These are phyloP conservation scores for Linum tenue DNA, from an alignment of 345 rosid genomes.

Conservation along the genomic window DNA sequence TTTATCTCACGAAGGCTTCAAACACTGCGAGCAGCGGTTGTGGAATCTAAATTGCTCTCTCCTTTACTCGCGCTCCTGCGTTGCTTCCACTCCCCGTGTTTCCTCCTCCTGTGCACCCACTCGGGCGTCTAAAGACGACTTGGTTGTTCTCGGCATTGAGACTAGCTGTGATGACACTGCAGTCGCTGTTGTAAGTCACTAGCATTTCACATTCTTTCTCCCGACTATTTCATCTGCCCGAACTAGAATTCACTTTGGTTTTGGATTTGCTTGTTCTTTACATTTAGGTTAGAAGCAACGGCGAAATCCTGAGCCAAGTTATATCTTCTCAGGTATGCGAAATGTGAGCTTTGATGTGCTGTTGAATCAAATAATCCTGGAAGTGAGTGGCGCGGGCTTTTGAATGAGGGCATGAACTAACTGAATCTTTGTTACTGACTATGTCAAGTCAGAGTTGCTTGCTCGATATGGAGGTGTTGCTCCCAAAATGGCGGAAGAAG, in stretches of 20 bases:
- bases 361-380: not conserved
- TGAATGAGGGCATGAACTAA: slow-evolving; percentile 4
- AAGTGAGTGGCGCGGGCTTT: not conserved
- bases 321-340: slow-evolving; percentile 82
- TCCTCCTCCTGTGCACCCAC: not conserved
- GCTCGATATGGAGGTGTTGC: slow-evolving; percentile 88
- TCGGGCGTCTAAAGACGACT: slow-evolving; percentile 27
- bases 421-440: slow-evolving; percentile 1
- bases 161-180: slow-evolving; percentile 98
- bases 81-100: slow-evolving; percentile 8
- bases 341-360: not conserved
- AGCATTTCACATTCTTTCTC: not conserved
- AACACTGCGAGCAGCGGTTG: slow-evolving; percentile 9
- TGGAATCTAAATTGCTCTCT: slow-evolving; percentile 13
- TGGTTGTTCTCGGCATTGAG: slow-evolving; percentile 86
- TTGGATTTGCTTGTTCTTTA: slow-evolving; percentile 1
- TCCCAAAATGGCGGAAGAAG: slow-evolving; percentile 95
- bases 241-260: not conserved
- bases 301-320: slow-evolving; percentile 87
- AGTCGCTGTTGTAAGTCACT: slow-evolving; percentile 62
- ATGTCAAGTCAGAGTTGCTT: slow-evolving; percentile 71
- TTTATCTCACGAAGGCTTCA: slow-evolving; percentile 9
- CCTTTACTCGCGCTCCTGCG: slow-evolving; percentile 12
- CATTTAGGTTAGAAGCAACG: slow-evolving; percentile 67
- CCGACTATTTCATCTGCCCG: not conserved